Percentiles rank a stretch among this genome's conserved stretches.
Evolutionary conservation across 2,329 filamentous ascomycete genomes (phyloP).

Genomic region (Penicillium rolfsii): DNA sequence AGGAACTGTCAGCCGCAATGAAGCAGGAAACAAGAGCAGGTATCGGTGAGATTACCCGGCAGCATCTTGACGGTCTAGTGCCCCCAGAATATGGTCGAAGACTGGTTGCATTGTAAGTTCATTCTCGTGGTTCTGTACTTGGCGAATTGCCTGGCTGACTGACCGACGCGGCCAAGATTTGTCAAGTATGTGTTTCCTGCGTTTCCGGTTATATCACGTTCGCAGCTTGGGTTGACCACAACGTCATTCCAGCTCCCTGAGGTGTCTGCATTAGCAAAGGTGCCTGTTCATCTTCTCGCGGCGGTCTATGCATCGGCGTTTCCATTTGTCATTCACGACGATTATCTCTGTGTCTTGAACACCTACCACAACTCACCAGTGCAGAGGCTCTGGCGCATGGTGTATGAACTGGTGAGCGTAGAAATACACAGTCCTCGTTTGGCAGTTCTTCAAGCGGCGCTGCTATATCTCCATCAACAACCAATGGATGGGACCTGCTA

Average conservation of each 20-base stretch:
- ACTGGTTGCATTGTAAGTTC: not conserved
- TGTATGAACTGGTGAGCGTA: constrained; percentile 36
- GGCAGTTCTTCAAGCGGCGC: constrained; percentile 37
- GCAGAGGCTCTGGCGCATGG: constrained; percentile 36
- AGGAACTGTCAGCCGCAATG: not conserved
- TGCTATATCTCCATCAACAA: constrained; percentile 38
- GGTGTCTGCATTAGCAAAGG: constrained; percentile 22
- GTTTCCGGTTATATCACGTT: constrained; percentile 37
- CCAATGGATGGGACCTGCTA: constrained; percentile 27
- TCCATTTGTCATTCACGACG: constrained; percentile 37
- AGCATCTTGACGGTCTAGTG: not conserved
- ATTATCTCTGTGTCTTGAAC: constrained; percentile 34
- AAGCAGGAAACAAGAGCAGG: not conserved
- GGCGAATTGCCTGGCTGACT: not conserved
- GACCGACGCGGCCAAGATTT: constrained; percentile 24
- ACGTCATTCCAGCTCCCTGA: constrained; percentile 26
- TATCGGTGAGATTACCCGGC: not conserved
- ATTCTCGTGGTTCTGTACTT: not conserved
- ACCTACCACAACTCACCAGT: constrained; percentile 33
- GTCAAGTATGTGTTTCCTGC: constrained; percentile 37
- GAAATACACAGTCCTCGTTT: constrained; percentile 40
- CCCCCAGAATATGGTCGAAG: not conserved
- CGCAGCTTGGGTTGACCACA: constrained; percentile 31
- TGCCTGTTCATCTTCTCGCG: constrained; percentile 33
- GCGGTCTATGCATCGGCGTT: not conserved